These are phyloP conservation scores for Fusarium paranaense DNA, from an alignment of 2,329 filamentous ascomycete species.

Conservation along the genomic window DNA sequence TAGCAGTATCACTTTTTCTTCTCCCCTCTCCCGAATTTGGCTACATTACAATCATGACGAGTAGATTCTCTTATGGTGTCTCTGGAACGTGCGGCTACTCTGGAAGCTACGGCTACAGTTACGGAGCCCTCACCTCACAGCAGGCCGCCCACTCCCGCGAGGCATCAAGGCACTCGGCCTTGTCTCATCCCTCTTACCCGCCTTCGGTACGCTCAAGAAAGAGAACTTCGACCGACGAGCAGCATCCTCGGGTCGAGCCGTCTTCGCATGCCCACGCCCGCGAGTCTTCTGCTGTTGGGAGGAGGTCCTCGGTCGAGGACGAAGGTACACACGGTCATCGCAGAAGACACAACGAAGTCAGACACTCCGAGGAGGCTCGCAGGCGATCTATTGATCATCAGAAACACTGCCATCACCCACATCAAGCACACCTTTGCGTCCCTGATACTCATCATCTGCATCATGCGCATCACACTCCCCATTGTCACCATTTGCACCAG, in stretches of 20 bases:
- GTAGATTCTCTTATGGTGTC: background rate
- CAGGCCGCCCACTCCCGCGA: background rate
- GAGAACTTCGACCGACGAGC: constrained; percentile 18
- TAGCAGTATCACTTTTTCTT: background rate
- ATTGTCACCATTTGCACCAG: background rate
- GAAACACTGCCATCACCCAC: background rate
- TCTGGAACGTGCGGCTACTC: background rate
- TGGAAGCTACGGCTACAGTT: constrained; percentile 5
- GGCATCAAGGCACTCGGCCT: background rate
- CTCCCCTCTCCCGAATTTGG: background rate
- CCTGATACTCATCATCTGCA: background rate
- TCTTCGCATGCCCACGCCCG: constrained; percentile 6
- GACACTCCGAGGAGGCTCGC: background rate
- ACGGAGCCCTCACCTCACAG: background rate
- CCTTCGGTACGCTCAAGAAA: background rate
- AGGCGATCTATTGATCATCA: constrained; percentile 6
- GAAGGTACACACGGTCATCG: constrained; percentile 1
- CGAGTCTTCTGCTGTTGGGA: constrained; percentile 25
- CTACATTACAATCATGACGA: background rate
- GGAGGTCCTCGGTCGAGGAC: constrained; percentile 16
- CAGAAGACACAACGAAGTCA: background rate
- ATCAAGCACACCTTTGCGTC: background rate
- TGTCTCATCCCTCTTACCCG: background rate
- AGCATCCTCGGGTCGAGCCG: background rate
- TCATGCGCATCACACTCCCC: background rate